These are phyloP conservation scores for Perkinsus marinus DNA, from an alignment of 169 alveolate genomes.

Conservation along the genomic window DNA sequence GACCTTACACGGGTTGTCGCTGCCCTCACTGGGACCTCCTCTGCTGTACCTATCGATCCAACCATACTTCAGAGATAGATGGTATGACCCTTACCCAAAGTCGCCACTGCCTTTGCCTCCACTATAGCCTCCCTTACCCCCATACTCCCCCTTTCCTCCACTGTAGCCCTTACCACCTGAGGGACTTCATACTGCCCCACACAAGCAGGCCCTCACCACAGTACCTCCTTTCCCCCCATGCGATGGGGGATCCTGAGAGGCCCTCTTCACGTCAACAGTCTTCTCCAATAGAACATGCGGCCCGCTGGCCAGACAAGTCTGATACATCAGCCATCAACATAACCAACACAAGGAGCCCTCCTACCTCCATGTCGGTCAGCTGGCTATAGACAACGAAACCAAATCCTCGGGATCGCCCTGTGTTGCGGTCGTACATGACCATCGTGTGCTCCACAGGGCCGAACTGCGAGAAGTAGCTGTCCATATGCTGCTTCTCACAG, in stretches of 20 bases:
- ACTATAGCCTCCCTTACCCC: background rate
- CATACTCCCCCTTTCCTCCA: background rate
- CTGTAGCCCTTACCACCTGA: background rate
- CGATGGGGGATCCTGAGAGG: background rate
- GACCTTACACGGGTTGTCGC: slow-evolving; percentile 19
- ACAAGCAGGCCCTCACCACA: background rate
- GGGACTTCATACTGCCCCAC: background rate
- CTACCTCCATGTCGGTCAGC: slow-evolving; percentile 29
- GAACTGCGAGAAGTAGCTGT: slow-evolving; percentile 35
- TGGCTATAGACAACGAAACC: slow-evolving; percentile 47
- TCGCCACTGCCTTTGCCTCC: background rate
- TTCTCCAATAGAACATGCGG: background rate
- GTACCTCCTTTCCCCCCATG: background rate
- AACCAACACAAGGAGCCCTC: background rate
- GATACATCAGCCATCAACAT: background rate
- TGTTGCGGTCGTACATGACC: slow-evolving; percentile 24
- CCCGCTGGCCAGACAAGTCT: background rate
- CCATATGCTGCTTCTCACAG: slow-evolving; percentile 46
- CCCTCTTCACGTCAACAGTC: background rate
- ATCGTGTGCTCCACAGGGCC: slow-evolving; percentile 34
- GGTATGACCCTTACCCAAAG: background rate
- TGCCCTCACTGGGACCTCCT: background rate
- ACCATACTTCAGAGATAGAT: too few relatives aligned
- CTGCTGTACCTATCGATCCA: background rate
- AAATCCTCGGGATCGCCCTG: slow-evolving; percentile 70